phyloP scores from a whole-genome alignment of 306 rosid species.

The Lithocarpus polystachyus region DNA sequence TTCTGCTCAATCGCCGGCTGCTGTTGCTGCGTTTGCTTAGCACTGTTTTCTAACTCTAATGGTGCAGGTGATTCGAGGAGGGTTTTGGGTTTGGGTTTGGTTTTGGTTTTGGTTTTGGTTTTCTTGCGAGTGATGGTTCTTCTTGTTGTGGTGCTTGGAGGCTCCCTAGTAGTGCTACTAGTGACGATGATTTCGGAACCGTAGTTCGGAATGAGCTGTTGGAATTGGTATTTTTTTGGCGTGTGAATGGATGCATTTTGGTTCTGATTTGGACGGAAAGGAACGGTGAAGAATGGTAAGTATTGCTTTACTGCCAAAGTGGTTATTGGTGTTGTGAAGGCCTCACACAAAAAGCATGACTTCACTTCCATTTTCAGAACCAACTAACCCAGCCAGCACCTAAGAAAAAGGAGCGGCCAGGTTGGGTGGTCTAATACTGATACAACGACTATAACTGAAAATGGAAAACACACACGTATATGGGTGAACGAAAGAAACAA shows the following conservation, averaged over 20 bases:
- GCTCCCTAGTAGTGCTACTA: neutral
- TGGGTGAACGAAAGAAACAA: too few relatives aligned
- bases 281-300: conserved; percentile 1
- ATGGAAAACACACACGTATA: neutral
- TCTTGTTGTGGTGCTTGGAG: neutral
- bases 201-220: conserved; percentile 21
- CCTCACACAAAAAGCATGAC: conserved; percentile 36
- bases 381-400: neutral
- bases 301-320: neutral
- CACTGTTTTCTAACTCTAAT: too few relatives aligned
- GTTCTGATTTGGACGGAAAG: neutral
- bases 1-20: neutral
- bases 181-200: too few relatives aligned
- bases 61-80: too few relatives aligned
- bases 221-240: conserved; percentile 7
- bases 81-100: too few relatives aligned
- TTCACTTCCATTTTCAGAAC: conserved; percentile 23
- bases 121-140: conserved; percentile 10
- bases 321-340: conserved; percentile 19
- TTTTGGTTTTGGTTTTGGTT: neutral
- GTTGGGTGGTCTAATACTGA: neutral
- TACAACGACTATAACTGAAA: neutral
- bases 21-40: neutral
- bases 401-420: neutral
- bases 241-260: neutral